Evolutionary conservation across 176 grass and related monocot species (phyloP), one percentile per base, ranked within the genome.

Genomic region (Aegilops bicornis): DNA sequence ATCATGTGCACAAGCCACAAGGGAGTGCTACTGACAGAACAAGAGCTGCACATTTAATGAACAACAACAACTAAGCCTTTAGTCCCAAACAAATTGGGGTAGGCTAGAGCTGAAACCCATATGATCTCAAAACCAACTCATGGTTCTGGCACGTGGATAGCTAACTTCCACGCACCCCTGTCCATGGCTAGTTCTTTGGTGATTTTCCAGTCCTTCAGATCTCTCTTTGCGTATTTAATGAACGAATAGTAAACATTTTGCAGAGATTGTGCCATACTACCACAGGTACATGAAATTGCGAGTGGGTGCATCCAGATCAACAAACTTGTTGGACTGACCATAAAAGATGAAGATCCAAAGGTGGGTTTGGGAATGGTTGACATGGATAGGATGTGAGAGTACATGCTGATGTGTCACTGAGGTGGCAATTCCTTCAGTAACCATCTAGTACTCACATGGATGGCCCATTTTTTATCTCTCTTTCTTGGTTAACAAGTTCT

Each of bases 291-390:
- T 77, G 27, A 77, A 20, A 29, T 33, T 56, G 74, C 17, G 10
- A 77, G 47, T 54, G 27, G 74, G 27, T 77, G 47, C 74, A 54
- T 77, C 74, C 32, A 77, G 16, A 29, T 56, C 27, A 77, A 77
- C 52, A 56, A 77, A 77, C 47, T 77, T 54, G 74, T 77, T 33
- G 29, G 15, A 32, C 25, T 31, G 45, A 32, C 45, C 73, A 54
- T 10, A 27, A 76, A 15, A 50, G 73, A 76, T 76, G 50, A 15
- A 50, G 73, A 76, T 76, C 73, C 73, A 54, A 52, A 54, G 45
- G 73, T 54, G 45, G 27, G 43, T 31, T 31, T 76, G 73, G 73
- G 32, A 76, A 54, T 76, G 25, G 9, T 52, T 76, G 74, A 52
- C 74, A 56, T 6, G 8, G 48, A 56, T 56, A 10, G 27, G 9